Evolutionary conservation across 78 protist species (phyloP).

Genomic region (Dictyostelium capitatum): DNA sequence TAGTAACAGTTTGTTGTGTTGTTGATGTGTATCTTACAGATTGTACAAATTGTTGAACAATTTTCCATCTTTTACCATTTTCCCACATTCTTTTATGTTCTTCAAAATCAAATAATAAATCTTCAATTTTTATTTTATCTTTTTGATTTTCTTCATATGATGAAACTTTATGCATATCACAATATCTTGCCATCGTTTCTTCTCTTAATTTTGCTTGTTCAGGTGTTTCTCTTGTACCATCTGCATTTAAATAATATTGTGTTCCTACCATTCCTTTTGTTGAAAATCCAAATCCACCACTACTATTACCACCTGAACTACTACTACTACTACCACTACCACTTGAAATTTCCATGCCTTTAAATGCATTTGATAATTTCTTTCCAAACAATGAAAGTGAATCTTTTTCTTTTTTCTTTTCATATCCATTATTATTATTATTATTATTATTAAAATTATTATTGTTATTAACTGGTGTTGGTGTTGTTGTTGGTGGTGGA

Average conservation of each 20-base stretch:
- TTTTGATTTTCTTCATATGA: neutral
- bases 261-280: neutral
- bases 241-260: neutral
- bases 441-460: neutral
- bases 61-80: neutral
- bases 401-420: slow-evolving; percentile 10
- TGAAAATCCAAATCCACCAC: neutral
- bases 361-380: neutral
- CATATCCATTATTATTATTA: neutral
- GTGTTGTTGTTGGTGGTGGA: neutral
- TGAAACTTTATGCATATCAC: neutral
- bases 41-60: neutral
- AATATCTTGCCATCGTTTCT: neutral
- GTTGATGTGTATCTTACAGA: neutral
- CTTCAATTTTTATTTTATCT: neutral
- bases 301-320: too few relatives aligned
- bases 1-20: neutral
- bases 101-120: neutral
- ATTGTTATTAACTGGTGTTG: neutral
- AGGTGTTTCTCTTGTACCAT: neutral
- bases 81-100: slow-evolving; percentile 1
- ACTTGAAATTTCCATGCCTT: neutral
- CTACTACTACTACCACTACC: neutral
- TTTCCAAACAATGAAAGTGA: neutral
- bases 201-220: too few relatives aligned